phyloP scores from a whole-genome alignment of 352 stramenopile genomes.

The Thalassiosira exigua region DNA sequence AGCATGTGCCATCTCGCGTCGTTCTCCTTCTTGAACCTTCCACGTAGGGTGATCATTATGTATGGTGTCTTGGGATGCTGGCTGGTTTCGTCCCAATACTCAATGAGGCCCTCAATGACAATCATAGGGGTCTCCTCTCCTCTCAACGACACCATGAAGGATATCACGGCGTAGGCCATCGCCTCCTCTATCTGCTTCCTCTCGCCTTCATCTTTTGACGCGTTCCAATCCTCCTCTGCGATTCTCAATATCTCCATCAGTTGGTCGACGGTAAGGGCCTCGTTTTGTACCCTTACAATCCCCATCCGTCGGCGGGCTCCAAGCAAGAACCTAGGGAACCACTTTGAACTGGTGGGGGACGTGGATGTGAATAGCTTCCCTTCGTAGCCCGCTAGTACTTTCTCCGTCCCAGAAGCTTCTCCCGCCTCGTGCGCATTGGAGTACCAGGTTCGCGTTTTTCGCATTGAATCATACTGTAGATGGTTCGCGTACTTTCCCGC shows the following conservation, averaged over 20 bases:
- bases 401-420: not conserved
- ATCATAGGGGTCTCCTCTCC: constrained; percentile 6
- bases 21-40: constrained; percentile 16
- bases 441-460: constrained; percentile 33
- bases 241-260: not conserved
- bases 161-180: not conserved
- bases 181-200: not conserved
- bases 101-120: not conserved
- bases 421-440: constrained; percentile 13
- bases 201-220: not conserved
- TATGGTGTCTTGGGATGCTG: not conserved
- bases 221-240: not conserved
- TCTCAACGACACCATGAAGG: not conserved
- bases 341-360: not conserved
- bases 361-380: constrained; percentile 10
- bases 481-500: constrained; percentile 13
- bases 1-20: constrained; percentile 2
- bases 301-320: constrained; percentile 33
- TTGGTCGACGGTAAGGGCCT: constrained; percentile 9
- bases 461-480: constrained; percentile 26
- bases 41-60: constrained; percentile 8
- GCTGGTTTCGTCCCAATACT: constrained; percentile 10
- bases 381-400: not conserved
- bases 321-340: constrained; percentile 30
- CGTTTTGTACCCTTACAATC: constrained; percentile 28